Evolutionary conservation across 495 filamentous ascomycete species (phyloP).

Genomic region (Aspergillus indologenus): DNA sequence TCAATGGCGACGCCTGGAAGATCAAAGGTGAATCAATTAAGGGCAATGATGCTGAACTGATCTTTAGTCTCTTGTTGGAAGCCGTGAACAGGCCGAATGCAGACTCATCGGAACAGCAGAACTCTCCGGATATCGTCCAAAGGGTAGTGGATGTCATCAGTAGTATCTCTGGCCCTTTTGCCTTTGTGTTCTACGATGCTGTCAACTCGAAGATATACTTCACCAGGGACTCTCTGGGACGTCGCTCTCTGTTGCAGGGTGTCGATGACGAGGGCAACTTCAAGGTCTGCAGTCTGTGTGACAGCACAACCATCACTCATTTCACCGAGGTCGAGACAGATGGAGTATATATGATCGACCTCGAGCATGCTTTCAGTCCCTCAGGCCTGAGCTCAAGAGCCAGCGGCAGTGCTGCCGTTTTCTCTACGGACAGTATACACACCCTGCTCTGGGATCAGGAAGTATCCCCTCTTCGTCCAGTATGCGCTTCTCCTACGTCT

Average conservation of each 20-base stretch:
- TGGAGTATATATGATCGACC: constrained; percentile 66
- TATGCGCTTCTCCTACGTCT: constrained; percentile 27
- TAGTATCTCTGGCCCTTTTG: constrained; percentile 77
- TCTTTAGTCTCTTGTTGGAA: constrained; percentile 63
- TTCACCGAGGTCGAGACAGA: constrained; percentile 84
- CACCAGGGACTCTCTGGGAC: constrained; percentile 80
- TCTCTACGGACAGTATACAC: constrained; percentile 28
- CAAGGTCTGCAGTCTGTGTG: constrained; percentile 72
- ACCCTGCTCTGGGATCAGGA: constrained; percentile 31
- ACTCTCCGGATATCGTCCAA: constrained; percentile 23
- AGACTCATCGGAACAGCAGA: constrained; percentile 16
- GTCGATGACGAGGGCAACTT: constrained; percentile 46
- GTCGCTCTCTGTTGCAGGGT: constrained; percentile 71
- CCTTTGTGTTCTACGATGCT: constrained; percentile 84
- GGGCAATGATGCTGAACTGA: constrained; percentile 73
- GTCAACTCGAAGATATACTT: constrained; percentile 61
- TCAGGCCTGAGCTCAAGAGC: neutral
- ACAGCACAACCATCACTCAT: constrained; percentile 41
- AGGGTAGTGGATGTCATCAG: constrained; percentile 53
- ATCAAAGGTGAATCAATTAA: constrained; percentile 51
- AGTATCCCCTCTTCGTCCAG: constrained; percentile 31
- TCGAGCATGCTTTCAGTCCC: constrained; percentile 32
- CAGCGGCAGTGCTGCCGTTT: neutral
- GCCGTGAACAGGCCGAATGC: constrained; percentile 29
- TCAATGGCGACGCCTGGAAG: constrained; percentile 98